A percentile compares a stretch with the other conserved stretches of the same genome.
phyloP scores from a whole-genome alignment of 306 rosid genomes.

The Prunus kanzakura region DNA sequence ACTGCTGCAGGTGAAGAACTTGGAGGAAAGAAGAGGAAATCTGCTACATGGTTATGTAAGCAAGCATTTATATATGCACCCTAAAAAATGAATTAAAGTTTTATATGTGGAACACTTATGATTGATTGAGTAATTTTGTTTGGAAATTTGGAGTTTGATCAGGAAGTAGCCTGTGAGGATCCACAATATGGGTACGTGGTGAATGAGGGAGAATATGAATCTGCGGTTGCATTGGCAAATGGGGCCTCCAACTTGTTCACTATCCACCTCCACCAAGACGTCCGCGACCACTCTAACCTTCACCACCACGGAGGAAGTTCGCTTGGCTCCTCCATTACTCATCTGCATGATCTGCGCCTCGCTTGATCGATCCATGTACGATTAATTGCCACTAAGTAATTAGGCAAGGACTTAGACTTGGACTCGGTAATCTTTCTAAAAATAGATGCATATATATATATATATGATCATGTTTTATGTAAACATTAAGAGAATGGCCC shows the following conservation, averaged over 20 bases:
- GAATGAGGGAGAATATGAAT: conserved; percentile 47
- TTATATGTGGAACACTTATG: not conserved
- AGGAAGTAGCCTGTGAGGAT: conserved; percentile 62
- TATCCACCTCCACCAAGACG: conserved; percentile 37
- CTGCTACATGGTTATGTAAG: conserved; percentile 54
- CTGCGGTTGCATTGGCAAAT: conserved; percentile 47
- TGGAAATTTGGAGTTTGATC: not conserved
- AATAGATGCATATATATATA: not conserved
- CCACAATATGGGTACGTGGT: conserved; percentile 53
- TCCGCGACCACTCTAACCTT: conserved; percentile 33
- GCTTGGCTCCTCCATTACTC: conserved; percentile 19
- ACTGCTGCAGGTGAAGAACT: conserved; percentile 47
- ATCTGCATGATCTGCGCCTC: conserved; percentile 49
- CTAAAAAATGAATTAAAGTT: not conserved
- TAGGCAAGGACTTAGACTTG: not conserved
- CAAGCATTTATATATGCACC: conserved; percentile 1
- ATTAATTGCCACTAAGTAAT: not conserved
- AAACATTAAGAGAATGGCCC: not conserved
- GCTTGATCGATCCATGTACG: conserved; percentile 23
- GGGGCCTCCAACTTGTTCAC: conserved; percentile 59
- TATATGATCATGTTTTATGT: not conserved
- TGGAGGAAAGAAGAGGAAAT: conserved; percentile 38
- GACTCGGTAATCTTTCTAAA: not conserved
- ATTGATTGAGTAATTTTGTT: not conserved
- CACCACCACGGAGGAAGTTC: conserved; percentile 25